Evolutionary conservation across 169 alveolate species (phyloP).

Genomic region (Eimeria sp.): DNA sequence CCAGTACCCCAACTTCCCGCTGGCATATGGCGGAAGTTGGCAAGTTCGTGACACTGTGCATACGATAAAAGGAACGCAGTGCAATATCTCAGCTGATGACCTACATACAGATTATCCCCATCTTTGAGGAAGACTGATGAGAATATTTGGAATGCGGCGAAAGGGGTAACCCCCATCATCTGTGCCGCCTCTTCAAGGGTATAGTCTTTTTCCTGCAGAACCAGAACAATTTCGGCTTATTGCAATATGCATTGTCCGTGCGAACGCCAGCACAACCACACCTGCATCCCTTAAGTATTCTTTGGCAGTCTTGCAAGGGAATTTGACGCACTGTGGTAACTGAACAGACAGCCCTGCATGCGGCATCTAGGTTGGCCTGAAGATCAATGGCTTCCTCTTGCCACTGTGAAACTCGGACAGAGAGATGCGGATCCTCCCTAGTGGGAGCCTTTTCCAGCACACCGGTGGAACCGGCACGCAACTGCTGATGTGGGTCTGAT

Average conservation of each 20-base stretch:
- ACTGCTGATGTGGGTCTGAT: not conserved
- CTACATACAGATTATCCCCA: constrained; percentile 26
- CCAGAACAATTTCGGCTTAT: not conserved
- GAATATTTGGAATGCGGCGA: constrained; percentile 45
- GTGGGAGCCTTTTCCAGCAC: constrained; percentile 7
- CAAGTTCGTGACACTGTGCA: not conserved
- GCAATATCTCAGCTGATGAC: not conserved
- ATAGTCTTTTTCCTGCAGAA: not conserved
- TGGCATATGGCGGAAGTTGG: not conserved
- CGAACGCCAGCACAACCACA: not conserved
- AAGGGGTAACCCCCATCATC: constrained; percentile 43
- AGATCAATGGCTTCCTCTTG: not conserved
- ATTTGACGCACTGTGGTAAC: constrained; percentile 20
- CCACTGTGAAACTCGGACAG: constrained; percentile 48
- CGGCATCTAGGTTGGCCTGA: not conserved
- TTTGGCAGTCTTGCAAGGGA: not conserved
- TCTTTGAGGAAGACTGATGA: constrained; percentile 57
- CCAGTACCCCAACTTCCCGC: not conserved
- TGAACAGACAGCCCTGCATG: constrained; percentile 44
- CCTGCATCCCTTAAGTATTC: not conserved
- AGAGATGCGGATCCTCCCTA: not conserved
- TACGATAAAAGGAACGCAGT: not conserved
- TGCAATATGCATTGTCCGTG: not conserved
- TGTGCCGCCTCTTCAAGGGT: constrained; percentile 62
- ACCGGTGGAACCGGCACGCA: constrained; percentile 23